phyloP scores from a whole-genome alignment of 2,329 filamentous ascomycete species.

The Grosmannia clavigera region DNA sequence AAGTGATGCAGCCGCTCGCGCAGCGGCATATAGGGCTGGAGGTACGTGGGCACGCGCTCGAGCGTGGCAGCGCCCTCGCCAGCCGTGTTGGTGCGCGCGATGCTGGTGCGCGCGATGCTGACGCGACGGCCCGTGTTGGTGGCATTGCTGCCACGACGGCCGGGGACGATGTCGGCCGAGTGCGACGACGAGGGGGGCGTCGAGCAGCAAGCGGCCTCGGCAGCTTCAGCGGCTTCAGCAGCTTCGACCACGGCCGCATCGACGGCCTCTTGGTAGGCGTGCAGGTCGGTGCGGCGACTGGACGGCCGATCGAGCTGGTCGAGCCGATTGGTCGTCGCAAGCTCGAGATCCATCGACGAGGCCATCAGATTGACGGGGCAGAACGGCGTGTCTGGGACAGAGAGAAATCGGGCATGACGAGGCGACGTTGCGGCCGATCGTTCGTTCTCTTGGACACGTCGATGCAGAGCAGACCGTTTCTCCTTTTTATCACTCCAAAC shows the following conservation, averaged over 20 bases:
- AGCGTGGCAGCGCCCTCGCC: not conserved
- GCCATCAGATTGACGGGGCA: not conserved
- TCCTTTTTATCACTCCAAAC: not conserved
- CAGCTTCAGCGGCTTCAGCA: not conserved
- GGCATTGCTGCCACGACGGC: no score
- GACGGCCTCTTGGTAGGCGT: no score
- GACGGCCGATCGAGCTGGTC: no score
- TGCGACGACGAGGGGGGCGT: no score
- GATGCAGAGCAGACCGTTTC: not conserved
- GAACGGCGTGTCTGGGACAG: no score
- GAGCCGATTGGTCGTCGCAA: no score
- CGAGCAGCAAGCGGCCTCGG: not conserved
- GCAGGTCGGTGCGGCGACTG: no score
- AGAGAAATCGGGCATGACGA: not conserved
- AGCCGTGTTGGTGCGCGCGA: not conserved
- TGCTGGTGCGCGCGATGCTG: not conserved
- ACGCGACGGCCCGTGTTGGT: no score
- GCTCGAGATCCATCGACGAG: not conserved
- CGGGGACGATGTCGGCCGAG: no score
- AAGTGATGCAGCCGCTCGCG: constrained; percentile 19
- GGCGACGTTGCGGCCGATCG: not conserved
- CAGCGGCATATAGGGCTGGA: constrained; percentile 18
- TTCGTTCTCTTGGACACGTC: not conserved
- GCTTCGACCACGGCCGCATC: no score
- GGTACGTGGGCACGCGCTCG: constrained; percentile 17